Evolutionary conservation across 352 stramenopile species (phyloP).

Genomic region (Stephanocyclus meneghinianus): DNA sequence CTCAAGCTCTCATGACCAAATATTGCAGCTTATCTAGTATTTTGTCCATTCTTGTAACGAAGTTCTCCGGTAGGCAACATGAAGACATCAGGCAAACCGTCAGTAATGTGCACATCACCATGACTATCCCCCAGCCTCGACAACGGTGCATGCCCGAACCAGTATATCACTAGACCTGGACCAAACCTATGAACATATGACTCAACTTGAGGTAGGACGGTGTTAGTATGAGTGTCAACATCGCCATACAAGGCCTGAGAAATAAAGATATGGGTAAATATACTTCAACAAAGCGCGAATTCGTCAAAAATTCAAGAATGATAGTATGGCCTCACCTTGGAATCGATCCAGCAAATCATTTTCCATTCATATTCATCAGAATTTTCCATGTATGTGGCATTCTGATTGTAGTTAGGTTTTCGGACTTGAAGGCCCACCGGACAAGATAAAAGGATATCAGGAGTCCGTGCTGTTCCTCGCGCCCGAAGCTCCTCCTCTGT

Average conservation of each 20-base stretch:
- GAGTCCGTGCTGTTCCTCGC: constrained; percentile 69
- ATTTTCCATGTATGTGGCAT: constrained; percentile 6
- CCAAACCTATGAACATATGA: constrained; percentile 81
- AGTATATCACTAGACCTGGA: constrained; percentile 80
- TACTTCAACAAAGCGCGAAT: background rate
- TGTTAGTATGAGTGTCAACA: constrained; percentile 66
- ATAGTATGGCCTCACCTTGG: constrained; percentile 53
- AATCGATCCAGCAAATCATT: constrained; percentile 82
- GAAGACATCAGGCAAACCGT: constrained; percentile 61
- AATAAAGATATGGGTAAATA: background rate
- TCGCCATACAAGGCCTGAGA: constrained; percentile 77
- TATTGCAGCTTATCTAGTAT: background rate
- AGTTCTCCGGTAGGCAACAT: constrained; percentile 73
- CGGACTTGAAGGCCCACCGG: constrained; percentile 53
- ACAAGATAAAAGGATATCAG: constrained; percentile 72
- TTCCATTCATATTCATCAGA: constrained; percentile 67
- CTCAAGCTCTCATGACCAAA: too few species aligned
- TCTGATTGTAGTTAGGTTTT: background rate
- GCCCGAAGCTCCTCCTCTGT: constrained; percentile 73
- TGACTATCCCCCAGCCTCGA: constrained; percentile 61
- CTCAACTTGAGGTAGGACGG: constrained; percentile 76
- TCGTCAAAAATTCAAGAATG: background rate
- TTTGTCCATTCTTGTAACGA: constrained; percentile 13
- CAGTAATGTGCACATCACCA: constrained; percentile 69
- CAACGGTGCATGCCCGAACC: constrained; percentile 80